phyloP scores from a whole-genome alignment of 2,329 filamentous ascomycete species.

The Sordariomycetes sp. region DNA sequence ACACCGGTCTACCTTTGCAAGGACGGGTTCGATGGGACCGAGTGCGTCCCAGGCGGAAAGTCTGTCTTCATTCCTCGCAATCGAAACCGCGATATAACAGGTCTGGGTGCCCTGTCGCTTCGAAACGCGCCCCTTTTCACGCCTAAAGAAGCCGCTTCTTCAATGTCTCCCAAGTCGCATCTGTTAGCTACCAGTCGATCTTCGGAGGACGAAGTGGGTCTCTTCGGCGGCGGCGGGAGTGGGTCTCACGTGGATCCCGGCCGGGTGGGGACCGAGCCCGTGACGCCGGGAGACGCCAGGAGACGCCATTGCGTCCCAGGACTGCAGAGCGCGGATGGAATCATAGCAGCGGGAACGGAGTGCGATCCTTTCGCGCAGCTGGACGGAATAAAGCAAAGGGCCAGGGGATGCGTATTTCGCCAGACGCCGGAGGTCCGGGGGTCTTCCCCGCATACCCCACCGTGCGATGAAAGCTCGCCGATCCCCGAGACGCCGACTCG shows the following conservation, averaged over 20 bases:
- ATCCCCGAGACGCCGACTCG: slow-evolving; percentile 1
- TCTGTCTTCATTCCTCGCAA: neutral
- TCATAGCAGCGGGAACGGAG: neutral
- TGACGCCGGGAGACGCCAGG: neutral
- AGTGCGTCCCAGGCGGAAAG: neutral
- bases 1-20: neutral
- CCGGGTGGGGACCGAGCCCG: neutral
- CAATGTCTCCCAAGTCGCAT: neutral
- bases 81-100: neutral
- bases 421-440: neutral
- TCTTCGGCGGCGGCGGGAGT: neutral
- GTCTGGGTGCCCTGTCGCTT: neutral
- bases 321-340: neutral
- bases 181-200: neutral
- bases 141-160: neutral
- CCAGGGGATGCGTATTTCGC: neutral
- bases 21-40: slow-evolving; percentile 1
- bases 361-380: neutral
- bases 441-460: neutral
- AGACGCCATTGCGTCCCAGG: neutral
- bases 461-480: neutral
- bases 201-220: neutral
- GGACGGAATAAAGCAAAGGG: neutral
- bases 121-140: neutral
- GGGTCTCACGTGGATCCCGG: neutral